Base-by-base conservation (phyloP, 2,329 filamentous ascomycete genomes). In the Fusarium praegraminearum region DNA sequence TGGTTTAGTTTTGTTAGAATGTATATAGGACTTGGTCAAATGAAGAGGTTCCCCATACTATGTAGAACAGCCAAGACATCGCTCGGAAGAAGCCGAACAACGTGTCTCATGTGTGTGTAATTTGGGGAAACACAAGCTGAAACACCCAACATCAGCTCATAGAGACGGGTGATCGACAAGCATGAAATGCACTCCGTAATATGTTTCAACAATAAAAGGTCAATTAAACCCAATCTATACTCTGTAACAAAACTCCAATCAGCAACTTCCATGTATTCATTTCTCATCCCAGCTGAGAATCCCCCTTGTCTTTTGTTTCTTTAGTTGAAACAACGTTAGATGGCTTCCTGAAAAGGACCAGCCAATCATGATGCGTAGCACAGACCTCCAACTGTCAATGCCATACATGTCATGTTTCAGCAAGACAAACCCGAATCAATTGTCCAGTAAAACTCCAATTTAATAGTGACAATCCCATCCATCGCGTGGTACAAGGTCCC, bases 171-270 rank as follows among this genome's bases (percentile, higher is more conserved):
- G 55, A 66, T 66, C 45, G 35, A 9, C 59, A 3, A 51, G 65
- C 65, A 69, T 68, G 30, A 65, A 65, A 55, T 52, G 15, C 15
- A 6, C 44, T 22, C 60, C 49, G 36, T 36, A 45, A 41, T 40
- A 16, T 12, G 64, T 67, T 67, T 67, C 50, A 62, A 56, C 18
- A 49, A 40, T 32, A 51, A 20, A 60, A 57, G 3, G 8, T 43
- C 45, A 61, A 41, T 46, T 51, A 44, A 69, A 52, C 4, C 7
- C n/a, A 36, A 22, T 49, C 51, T 38, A 44, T 52, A 35, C 40
- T 54, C 45, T 18, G 28, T 13, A 33, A 4, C 40, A 35, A 51
- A 60, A 45, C 57, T 57, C 11, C 28, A 56, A 60, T 15, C 30
- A 47, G 7, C 18, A 18, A 5, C 13, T 28, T 15, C 24, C 15